A percentile compares a stretch with the other conserved stretches of the same genome.
Evolutionary conservation across 805 yeast genomes (phyloP).

Genomic region (Saturnispora zaruensis): DNA sequence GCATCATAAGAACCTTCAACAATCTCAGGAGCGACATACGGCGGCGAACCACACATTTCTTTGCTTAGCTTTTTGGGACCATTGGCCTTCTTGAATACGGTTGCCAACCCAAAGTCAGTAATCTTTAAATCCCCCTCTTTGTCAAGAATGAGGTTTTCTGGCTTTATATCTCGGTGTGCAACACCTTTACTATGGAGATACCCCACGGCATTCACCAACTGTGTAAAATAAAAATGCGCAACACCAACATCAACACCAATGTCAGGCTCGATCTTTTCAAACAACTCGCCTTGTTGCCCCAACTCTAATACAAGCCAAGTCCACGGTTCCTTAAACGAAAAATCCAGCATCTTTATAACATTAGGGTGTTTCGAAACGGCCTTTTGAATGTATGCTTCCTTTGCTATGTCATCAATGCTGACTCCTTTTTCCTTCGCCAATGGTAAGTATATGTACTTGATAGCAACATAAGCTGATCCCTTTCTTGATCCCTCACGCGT

Average conservation of each 20-base stretch:
- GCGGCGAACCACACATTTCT: constrained; percentile 64
- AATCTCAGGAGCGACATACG: constrained; percentile 74
- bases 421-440: constrained; percentile 27
- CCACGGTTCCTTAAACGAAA: constrained; percentile 48
- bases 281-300: constrained; percentile 68
- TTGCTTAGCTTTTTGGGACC: constrained; percentile 40
- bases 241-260: constrained; percentile 57
- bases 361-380: constrained; percentile 50
- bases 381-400: constrained; percentile 53
- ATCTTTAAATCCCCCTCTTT: constrained; percentile 55
- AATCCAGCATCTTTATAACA: constrained; percentile 45
- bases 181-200: constrained; percentile 57
- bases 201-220: constrained; percentile 50
- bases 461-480: constrained; percentile 33
- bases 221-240: constrained; percentile 62
- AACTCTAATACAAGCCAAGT: constrained; percentile 60
- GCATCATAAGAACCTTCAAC: constrained; percentile 44
- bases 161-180: constrained; percentile 62
- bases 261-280: constrained; percentile 74
- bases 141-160: constrained; percentile 60
- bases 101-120: constrained; percentile 74
- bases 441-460: constrained; percentile 44
- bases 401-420: constrained; percentile 31
- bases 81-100: constrained; percentile 41
- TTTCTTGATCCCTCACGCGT: constrained; percentile 9